Conservation (phyloP, 352 stramenopile species). For the Plasmopara muralis region DNA sequence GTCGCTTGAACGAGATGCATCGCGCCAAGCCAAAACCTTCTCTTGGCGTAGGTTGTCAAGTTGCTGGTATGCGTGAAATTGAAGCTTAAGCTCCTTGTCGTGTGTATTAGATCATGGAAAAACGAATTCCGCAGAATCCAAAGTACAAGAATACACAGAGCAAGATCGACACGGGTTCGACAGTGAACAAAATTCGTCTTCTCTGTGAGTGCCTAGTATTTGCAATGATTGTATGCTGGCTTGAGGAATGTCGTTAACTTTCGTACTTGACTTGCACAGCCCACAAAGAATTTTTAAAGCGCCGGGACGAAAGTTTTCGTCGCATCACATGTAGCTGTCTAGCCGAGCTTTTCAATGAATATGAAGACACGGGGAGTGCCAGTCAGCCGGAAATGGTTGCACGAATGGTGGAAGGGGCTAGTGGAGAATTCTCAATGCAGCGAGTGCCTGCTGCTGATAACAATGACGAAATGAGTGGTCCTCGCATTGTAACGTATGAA, state of each 20-base stretch:
- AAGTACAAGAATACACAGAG: slow-evolving; percentile 75
- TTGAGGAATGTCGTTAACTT: neutral
- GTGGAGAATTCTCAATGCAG: slow-evolving; percentile 67
- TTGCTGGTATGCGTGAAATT: neutral
- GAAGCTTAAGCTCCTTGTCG: neutral
- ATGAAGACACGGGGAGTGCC: slow-evolving; percentile 47
- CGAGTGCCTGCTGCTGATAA: slow-evolving; percentile 43
- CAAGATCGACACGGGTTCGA: slow-evolving; percentile 70
- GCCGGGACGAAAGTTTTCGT: slow-evolving; percentile 72
- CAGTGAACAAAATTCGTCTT: slow-evolving; percentile 69
- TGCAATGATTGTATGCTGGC: neutral
- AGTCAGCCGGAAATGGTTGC: slow-evolving; percentile 65
- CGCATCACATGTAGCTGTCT: slow-evolving; percentile 63
- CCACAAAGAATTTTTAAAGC: slow-evolving; percentile 74
- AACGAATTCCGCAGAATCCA: slow-evolving; percentile 64
- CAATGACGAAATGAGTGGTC: slow-evolving; percentile 28
- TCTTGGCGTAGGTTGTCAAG: slow-evolving; percentile 29
- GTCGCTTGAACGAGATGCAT: slow-evolving; percentile 32
- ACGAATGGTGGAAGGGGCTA: slow-evolving; percentile 58
- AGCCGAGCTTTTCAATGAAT: slow-evolving; percentile 66
- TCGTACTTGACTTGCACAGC: slow-evolving; percentile 20
- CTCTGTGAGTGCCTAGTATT: slow-evolving; percentile 38
- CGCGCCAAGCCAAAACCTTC: slow-evolving; percentile 61
- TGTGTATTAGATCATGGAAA: slow-evolving; percentile 61
- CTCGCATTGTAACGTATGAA: slow-evolving; percentile 72